These are phyloP conservation scores for Abelmoschus esculentus DNA, from an alignment of 345 rosid genomes.

Conservation along the genomic window DNA sequence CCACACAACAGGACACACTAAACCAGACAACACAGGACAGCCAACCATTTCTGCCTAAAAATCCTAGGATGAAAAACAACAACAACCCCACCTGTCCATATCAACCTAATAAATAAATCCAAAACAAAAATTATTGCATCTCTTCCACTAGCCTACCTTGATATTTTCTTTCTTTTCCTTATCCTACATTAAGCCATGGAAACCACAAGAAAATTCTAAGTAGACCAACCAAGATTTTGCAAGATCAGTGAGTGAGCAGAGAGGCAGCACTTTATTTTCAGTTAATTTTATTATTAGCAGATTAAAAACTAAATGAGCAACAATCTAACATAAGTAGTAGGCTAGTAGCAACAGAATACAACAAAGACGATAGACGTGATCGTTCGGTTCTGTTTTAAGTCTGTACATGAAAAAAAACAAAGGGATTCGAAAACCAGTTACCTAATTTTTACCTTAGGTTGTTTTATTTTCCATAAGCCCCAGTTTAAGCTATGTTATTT, in stretches of 20 bases:
- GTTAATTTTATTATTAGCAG: neutral
- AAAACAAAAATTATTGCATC: conserved; percentile 6
- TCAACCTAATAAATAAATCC: neutral
- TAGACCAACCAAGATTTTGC: neutral
- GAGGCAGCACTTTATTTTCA: neutral
- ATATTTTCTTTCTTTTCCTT: neutral
- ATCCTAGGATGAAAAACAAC: neutral
- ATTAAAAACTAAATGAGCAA: conserved; percentile 16
- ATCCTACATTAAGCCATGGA: neutral
- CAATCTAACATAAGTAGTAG: neutral
- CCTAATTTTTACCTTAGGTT: conserved; percentile 21
- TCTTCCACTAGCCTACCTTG: neutral
- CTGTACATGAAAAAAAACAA: conserved; percentile 40
- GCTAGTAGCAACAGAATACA: neutral
- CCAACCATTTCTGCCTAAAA: neutral
- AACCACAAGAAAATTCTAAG: neutral
- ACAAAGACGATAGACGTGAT: conserved; percentile 10
- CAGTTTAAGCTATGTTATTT: conserved; percentile 1
- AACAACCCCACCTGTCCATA: neutral
- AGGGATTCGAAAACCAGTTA: conserved; percentile 19
- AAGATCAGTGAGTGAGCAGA: too few species aligned
- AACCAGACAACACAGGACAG: neutral
- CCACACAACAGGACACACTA: neutral
- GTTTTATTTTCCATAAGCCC: conserved; percentile 12
- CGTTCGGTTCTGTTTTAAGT: conserved; percentile 21